Evolutionary conservation across 495 filamentous ascomycete species (phyloP), one percentile per base, ranked within the genome.

Genomic region (Penicillium verhagenii): DNA sequence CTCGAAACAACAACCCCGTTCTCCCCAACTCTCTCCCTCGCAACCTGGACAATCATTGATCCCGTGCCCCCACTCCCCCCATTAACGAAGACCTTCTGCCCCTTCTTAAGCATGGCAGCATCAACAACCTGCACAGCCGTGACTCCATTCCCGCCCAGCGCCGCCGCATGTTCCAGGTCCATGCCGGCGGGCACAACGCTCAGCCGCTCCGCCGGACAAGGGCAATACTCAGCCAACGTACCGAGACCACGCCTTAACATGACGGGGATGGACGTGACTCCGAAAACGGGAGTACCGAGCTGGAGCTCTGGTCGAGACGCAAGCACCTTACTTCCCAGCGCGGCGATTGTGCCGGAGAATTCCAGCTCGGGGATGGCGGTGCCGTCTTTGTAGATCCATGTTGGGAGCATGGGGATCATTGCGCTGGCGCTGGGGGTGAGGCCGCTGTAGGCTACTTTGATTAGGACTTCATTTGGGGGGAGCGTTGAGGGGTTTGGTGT

Each of bases 71-170:
- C 33, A 35, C 33, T 35, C 3, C 33, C 33, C 33, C 33, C 33
- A 16, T 35, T 35, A 14, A 35, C 33, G 7, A 35, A 35, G 6
- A 35, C 33, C 33, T 35, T 35, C 10, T n/a, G 13, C 4, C 33
- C 33, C 4, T 25, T 35, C 28, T 49, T 49, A 2, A 49, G 6
- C 6, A 0, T 5, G 5, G 14, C 11, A 0, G 19, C 16, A 14
- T 49, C 28, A 21, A 49, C 18, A 14, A 35, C 29, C 46, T 49
- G 26, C 0, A 49, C 28, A 49, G 46, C 46, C 6, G 46, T 49
- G 2, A 49, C 14, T 3, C 46, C 46, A 37, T 49, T 49, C 29
- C 46, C 46, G 6, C 4, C 46, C 9, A 49, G 9, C 9, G 46
- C 46, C 5, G 28, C 46, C 1, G 46, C 26, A 21, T 49, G 28